Evolutionary conservation across 2,329 filamentous ascomycete species (phyloP).

Genomic region (Ustulina deusta): DNA sequence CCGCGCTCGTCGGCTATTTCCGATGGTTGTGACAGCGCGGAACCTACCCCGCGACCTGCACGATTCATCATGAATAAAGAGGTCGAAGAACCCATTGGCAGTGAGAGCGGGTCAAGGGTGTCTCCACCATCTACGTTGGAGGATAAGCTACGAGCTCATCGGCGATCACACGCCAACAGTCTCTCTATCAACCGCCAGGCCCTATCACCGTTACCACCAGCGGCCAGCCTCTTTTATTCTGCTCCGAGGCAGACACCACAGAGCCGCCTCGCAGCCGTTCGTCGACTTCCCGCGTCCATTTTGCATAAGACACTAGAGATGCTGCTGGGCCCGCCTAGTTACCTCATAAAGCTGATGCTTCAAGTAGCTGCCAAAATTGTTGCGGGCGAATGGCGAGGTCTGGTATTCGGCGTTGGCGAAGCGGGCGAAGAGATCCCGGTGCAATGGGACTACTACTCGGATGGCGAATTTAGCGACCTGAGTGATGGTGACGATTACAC

Average conservation of each 20-base stretch:
- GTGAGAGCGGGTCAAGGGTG: not conserved
- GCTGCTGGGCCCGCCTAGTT: slow-evolving; percentile 81
- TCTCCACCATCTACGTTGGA: slow-evolving; percentile 48
- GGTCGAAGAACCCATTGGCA: not conserved
- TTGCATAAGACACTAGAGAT: slow-evolving; percentile 82
- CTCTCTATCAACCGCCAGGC: slow-evolving; percentile 66
- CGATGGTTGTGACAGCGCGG: slow-evolving; percentile 45
- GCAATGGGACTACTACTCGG: slow-evolving; percentile 72
- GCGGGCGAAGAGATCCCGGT: slow-evolving; percentile 67
- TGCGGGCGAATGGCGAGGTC: slow-evolving; percentile 71
- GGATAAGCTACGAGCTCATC: slow-evolving; percentile 59
- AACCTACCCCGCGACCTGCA: slow-evolving; percentile 41
- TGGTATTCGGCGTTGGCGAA: slow-evolving; percentile 67
- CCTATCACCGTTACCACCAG: slow-evolving; percentile 75
- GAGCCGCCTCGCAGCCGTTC: slow-evolving; percentile 58
- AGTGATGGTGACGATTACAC: slow-evolving; percentile 63
- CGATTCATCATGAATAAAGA: not conserved
- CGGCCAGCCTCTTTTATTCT: slow-evolving; percentile 73
- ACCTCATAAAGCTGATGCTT: slow-evolving; percentile 83
- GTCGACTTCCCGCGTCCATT: slow-evolving; percentile 71
- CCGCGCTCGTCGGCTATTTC: slow-evolving; percentile 47
- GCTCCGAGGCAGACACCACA: slow-evolving; percentile 54
- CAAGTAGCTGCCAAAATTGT: slow-evolving; percentile 83
- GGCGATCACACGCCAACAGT: slow-evolving; percentile 66
- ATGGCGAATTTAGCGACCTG: slow-evolving; percentile 66